Base-by-base conservation (phyloP, 768 basidiomycete genomes). In the Lentinula edodes region DNA sequence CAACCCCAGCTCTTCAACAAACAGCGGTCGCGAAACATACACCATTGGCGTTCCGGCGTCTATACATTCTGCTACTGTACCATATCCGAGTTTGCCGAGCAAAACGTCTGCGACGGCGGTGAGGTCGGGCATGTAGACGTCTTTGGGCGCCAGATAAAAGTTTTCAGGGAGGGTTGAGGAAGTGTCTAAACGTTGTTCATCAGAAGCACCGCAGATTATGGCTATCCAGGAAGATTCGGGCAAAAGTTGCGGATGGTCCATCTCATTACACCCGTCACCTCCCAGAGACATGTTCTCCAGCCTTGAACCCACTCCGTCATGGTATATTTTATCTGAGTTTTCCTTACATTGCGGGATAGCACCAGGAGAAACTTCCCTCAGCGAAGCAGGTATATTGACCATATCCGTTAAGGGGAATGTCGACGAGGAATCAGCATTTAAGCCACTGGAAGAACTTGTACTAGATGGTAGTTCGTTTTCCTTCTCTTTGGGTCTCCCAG, bases 121-220 rank as follows among this genome's bases (percentile, higher is more conserved):
- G 64, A 93, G 70, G 71, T 93, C 89, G 16, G 91, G 91, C 86
- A 93, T 91, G 71, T 91, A 91, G 41, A 91, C 84, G 66, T 90
- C 84, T 70, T 77, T 79, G 38, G 89, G 90, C 2, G 89, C 90
- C 43, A 91, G 83, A 66, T 82, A 93, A 73, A 93, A 91, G 16
- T 80, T 78, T 10, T 86, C 83, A 0, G 90, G 90, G 13, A 91
- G 70, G 16, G 70, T 72, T 54, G 71, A 73, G 35, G 28, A 28
- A 28, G 69, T 70, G 58, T 69, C 67, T 38, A 73, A 75, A 77
- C 81, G 81, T 66, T 80, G 80, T 60, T 80, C 81, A 62, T 85
- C 85, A 20, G 87, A 80, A 36, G 88, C 83, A 4, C 90, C 90
- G 66, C 90, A 92, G 6, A 93, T 86, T 54, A 91, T 77, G 3